A percentile compares a stretch with the other conserved stretches of the same genome.
Evolutionary conservation across 208 protist genomes (phyloP).

Genomic region (Zelonia costaricensis): DNA sequence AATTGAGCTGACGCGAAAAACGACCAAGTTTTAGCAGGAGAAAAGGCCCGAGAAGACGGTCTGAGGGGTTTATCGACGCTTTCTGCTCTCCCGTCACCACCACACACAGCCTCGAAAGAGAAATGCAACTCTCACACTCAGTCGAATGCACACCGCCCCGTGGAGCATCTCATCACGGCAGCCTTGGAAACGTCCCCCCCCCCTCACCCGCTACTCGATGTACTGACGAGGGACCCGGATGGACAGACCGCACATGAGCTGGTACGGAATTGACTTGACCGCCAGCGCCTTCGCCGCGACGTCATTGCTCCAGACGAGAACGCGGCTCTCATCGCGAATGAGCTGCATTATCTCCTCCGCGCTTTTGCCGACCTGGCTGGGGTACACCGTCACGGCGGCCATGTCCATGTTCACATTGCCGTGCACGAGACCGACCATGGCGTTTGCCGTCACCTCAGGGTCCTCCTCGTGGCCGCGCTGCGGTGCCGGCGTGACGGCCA

Average conservation of each 20-base stretch:
- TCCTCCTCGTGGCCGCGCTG: constrained; percentile 20
- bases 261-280: constrained; percentile 48
- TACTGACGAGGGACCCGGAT: constrained; percentile 44
- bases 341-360: constrained; percentile 35
- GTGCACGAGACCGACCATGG: constrained; percentile 38
- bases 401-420: constrained; percentile 65
- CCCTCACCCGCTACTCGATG: constrained; percentile 15
- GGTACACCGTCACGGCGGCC: constrained; percentile 36
- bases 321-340: constrained; percentile 31
- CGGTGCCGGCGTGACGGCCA: constrained; percentile 35
- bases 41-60: too few relatives aligned
- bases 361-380: constrained; percentile 23
- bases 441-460: constrained; percentile 3
- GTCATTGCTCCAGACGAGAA: constrained; percentile 50
- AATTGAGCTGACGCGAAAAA: too few relatives aligned
- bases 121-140: too few relatives aligned
- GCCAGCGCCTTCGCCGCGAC: constrained; percentile 37
- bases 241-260: constrained; percentile 51
- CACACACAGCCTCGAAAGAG: too few relatives aligned
- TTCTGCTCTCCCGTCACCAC: too few relatives aligned
- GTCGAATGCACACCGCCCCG: too few relatives aligned
- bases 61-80: too few relatives aligned
- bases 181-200: too few relatives aligned
- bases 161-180: too few relatives aligned
- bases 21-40: too few relatives aligned